Percentiles rank a stretch among this genome's conserved stretches.
These are phyloP conservation scores for Apiospora rasikravindrae DNA, from an alignment of 2,329 filamentous ascomycete genomes.

Conservation along the genomic window DNA sequence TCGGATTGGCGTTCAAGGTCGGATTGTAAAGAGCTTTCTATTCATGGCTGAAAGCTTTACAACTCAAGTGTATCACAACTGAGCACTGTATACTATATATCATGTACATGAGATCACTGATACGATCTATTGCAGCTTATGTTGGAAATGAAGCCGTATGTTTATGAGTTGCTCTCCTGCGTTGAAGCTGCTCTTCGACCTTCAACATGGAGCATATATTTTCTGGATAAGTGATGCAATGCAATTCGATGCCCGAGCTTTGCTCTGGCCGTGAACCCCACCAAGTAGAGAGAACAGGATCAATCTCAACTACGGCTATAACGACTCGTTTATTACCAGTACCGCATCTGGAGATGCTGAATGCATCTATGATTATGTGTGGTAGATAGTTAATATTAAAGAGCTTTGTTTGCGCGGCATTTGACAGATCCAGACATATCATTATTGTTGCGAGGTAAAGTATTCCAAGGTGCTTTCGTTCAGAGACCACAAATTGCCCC, in stretches of 20 bases:
- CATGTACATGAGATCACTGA: conserved; percentile 4
- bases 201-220: not conserved
- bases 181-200: not conserved
- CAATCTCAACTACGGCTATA: not conserved
- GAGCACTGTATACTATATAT: conserved; percentile 12
- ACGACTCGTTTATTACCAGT: not conserved
- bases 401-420: not conserved
- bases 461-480: not conserved
- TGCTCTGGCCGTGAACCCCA: not conserved
- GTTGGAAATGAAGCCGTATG: not conserved
- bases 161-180: not conserved
- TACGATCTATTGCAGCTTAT: not conserved
- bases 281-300: not conserved
- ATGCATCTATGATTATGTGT: not conserved
- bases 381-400: not conserved
- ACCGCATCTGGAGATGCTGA: not conserved
- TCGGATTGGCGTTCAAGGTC: conserved; percentile 31
- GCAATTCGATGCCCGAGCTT: conserved; percentile 17
- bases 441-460: conserved; percentile 1
- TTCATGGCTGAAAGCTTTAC: not conserved
- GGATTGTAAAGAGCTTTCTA: conserved; percentile 4
- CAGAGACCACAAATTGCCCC: conserved; percentile 27
- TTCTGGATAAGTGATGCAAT: conserved; percentile 15
- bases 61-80: conserved; percentile 3
- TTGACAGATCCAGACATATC: not conserved